phyloP scores from a whole-genome alignment of 345 rosid species.

The Aquilaria yunnanensis region DNA sequence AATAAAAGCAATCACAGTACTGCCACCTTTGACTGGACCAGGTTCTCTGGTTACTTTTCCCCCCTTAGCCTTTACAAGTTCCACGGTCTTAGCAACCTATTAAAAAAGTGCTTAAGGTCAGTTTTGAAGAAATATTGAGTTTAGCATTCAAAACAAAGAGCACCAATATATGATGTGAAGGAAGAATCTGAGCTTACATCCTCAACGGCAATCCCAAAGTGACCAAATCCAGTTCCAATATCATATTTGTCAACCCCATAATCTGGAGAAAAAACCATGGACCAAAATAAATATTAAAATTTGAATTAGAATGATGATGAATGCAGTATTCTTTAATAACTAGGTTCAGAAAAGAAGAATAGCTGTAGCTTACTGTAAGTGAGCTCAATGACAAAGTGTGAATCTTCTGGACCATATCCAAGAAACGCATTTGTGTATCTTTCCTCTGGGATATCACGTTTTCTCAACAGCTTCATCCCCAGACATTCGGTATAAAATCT shows the following conservation, averaged over 20 bases:
- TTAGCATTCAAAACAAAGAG: not conserved
- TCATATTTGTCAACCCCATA: constrained; percentile 93
- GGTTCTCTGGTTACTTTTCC: constrained; percentile 91
- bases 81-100: constrained; percentile 85
- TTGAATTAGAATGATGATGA: not conserved
- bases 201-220: constrained; percentile 86
- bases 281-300: not conserved
- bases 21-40: constrained; percentile 93
- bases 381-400: constrained; percentile 85
- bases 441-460: constrained; percentile 98
- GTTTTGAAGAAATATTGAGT: not conserved
- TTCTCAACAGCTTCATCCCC: constrained; percentile 95
- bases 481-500: constrained; percentile 96
- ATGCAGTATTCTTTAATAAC: not conserved
- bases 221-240: constrained; percentile 87
- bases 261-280: constrained; percentile 37
- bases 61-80: constrained; percentile 83
- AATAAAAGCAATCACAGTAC: constrained; percentile 74
- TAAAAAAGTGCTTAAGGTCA: not conserved
- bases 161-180: not conserved
- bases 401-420: constrained; percentile 97
- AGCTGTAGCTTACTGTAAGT: constrained; percentile 61
- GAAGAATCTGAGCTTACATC: constrained; percentile 52
- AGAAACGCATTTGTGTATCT: constrained; percentile 92
- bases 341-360: not conserved